phyloP scores from a whole-genome alignment of 768 basidiomycete species.

The Trametes gibbosa region DNA sequence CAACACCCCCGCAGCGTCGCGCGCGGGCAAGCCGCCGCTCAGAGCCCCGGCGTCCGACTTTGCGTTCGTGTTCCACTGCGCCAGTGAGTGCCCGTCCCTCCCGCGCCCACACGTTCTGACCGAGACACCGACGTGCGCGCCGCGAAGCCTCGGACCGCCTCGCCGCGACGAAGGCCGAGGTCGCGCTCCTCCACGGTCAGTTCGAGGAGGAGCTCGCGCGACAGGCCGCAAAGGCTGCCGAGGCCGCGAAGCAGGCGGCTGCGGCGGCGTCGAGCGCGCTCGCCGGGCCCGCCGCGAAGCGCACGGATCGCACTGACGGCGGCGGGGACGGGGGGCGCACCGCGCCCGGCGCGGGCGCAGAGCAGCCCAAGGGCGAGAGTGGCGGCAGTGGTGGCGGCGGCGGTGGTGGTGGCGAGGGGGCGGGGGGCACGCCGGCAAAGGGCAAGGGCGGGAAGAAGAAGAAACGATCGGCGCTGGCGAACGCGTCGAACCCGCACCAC shows the following conservation, averaged over 20 bases:
- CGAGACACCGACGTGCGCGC: background rate
- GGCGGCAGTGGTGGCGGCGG: too few relatives aligned
- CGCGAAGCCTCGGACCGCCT: conserved; percentile 69
- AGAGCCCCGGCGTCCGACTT: conserved; percentile 47
- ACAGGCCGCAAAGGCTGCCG: conserved; percentile 57
- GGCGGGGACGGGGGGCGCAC: conserved; percentile 30
- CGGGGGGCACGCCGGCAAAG: conserved; percentile 16
- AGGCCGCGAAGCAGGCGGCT: conserved; percentile 50
- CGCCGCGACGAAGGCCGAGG: conserved; percentile 66
- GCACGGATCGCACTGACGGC: conserved; percentile 37
- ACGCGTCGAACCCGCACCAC: conserved; percentile 95
- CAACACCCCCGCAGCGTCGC: background rate
- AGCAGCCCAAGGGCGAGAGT: too few relatives aligned
- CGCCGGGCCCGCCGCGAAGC: conserved; percentile 37
- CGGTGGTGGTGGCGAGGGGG: conserved; percentile 12
- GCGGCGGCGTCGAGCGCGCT: conserved; percentile 26
- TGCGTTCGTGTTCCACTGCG: conserved; percentile 57
- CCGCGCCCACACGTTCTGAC: conserved; percentile 22
- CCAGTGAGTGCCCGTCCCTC: conserved; percentile 59
- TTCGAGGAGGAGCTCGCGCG: conserved; percentile 74
- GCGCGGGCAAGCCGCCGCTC: conserved; percentile 22
- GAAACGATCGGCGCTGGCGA: conserved; percentile 87
- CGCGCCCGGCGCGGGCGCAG: conserved; percentile 32
- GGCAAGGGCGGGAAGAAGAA: conserved; percentile 70
- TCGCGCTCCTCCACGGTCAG: conserved; percentile 56